Conservation (phyloP, 148 eudicot species). For the Vaccinium myrtillus region DNA sequence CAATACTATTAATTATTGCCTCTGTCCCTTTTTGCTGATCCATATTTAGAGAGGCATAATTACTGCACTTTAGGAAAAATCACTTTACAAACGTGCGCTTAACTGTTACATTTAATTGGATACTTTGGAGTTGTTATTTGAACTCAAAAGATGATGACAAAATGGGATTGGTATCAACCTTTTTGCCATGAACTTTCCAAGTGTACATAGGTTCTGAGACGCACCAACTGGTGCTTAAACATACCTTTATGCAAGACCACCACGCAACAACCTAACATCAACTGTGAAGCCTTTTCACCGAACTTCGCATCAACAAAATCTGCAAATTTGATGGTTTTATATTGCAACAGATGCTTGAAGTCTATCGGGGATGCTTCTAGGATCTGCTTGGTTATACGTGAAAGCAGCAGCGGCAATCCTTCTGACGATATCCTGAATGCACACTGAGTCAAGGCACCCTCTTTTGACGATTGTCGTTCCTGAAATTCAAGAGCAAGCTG, state of each 20-base stretch:
- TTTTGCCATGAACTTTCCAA: neutral
- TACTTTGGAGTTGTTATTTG: neutral
- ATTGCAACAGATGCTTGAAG: slow-evolving; percentile 84
- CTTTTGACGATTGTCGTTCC: slow-evolving; percentile 92
- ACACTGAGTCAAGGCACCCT: slow-evolving; percentile 68
- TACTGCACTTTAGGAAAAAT: neutral
- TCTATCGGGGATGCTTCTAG: slow-evolving; percentile 59
- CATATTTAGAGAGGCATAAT: neutral
- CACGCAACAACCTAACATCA: slow-evolving; percentile 78
- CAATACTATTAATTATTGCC: neutral
- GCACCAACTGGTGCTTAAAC: slow-evolving; percentile 12
- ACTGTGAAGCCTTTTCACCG: slow-evolving; percentile 58
- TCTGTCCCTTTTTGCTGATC: neutral
- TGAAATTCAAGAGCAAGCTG: slow-evolving; percentile 18
- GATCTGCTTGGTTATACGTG: slow-evolving; percentile 87
- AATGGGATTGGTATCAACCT: neutral
- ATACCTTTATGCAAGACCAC: slow-evolving; percentile 75
- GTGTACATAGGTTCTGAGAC: neutral
- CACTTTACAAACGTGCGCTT: neutral
- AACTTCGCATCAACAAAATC: slow-evolving; percentile 80
- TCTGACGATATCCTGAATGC: slow-evolving; percentile 92
- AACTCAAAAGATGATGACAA: neutral
- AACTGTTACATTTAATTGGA: neutral
- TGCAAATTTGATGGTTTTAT: slow-evolving; percentile 67
- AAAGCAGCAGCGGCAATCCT: slow-evolving; percentile 92